A percentile compares a stretch with the other conserved stretches of the same genome.
These are phyloP conservation scores for Fusarium sp. DNA, from an alignment of 2,329 filamentous ascomycete species.

Conservation along the genomic window DNA sequence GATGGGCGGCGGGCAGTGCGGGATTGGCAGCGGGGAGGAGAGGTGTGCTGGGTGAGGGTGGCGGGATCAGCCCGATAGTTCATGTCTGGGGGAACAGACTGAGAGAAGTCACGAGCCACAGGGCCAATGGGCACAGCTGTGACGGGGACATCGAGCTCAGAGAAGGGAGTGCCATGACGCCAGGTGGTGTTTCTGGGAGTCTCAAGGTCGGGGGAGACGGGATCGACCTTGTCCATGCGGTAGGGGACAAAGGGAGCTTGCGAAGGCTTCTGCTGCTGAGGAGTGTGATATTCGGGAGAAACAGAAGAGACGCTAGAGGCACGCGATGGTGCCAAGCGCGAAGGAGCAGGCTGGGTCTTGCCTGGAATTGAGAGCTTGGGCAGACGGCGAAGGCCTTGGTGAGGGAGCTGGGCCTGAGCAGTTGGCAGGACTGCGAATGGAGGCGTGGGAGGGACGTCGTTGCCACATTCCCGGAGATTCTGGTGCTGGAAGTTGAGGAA, in stretches of 20 bases:
- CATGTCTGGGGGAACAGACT: conserved; percentile 96
- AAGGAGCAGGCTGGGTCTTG: conserved; percentile 46
- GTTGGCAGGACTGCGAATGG: conserved; percentile 71
- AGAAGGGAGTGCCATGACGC: conserved; percentile 86
- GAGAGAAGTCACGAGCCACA: conserved; percentile 81
- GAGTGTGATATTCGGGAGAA: conserved; percentile 39
- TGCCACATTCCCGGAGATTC: conserved; percentile 61
- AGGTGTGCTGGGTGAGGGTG: conserved; percentile 43
- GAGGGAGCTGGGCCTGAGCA: conserved; percentile 57
- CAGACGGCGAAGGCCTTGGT: conserved; percentile 67
- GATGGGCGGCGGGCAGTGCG: conserved; percentile 73
- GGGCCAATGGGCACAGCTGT: conserved; percentile 79
- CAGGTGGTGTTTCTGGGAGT: conserved; percentile 70
- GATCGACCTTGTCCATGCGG: conserved; percentile 63
- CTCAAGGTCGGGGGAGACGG: conserved; percentile 67
- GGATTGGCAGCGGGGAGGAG: conserved; percentile 62
- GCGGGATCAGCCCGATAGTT: conserved; percentile 69
- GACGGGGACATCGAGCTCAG: conserved; percentile 89
- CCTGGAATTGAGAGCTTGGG: conserved; percentile 73
- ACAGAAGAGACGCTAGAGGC: conserved; percentile 46
- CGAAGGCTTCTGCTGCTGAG: conserved; percentile 39
- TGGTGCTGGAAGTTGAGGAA: conserved; percentile 83
- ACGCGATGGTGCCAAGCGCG: conserved; percentile 44
- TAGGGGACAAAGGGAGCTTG: conserved; percentile 59
- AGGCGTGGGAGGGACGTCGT: conserved; percentile 75